phyloP scores from a whole-genome alignment of 2,329 filamentous ascomycete genomes.

The Phaeoacremonium minimum region DNA sequence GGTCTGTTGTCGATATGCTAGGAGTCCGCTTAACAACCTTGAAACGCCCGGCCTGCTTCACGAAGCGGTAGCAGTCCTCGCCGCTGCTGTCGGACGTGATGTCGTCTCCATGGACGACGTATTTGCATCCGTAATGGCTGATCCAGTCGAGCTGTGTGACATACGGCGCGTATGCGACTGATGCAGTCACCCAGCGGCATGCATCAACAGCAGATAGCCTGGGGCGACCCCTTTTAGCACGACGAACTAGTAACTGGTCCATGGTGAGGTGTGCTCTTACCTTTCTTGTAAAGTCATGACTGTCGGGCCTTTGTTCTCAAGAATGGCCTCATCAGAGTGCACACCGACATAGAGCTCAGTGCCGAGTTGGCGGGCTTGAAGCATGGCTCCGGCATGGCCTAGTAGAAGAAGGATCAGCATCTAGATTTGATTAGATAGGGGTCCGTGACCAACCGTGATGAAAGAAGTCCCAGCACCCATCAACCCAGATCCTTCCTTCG shows the following conservation, averaged over 20 bases:
- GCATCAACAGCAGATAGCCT: conserved; percentile 87
- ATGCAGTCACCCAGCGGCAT: conserved; percentile 88
- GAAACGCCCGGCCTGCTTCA: conserved; percentile 90
- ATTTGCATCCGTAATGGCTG: conserved; percentile 89
- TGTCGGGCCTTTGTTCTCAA: conserved; percentile 95
- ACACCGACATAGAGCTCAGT: conserved; percentile 86
- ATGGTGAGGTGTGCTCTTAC: conserved; percentile 31
- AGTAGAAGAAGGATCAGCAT: conserved; percentile 4
- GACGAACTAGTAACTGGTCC: too few relatives aligned
- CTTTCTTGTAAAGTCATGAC: conserved; percentile 94
- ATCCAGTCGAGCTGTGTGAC: conserved; percentile 94
- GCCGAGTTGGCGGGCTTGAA: conserved; percentile 90
- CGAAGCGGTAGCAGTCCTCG: conserved; percentile 95
- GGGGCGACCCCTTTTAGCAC: too few relatives aligned
- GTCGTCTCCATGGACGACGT: conserved; percentile 95
- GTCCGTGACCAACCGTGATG: conserved; percentile 68
- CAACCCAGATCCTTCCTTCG: conserved; percentile 86
- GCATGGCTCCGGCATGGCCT: conserved; percentile 95
- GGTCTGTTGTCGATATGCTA: conserved; percentile 92
- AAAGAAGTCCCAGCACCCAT: conserved; percentile 98
- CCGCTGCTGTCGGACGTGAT: conserved; percentile 92
- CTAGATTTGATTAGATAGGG: too few relatives aligned
- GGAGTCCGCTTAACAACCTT: conserved; percentile 96
- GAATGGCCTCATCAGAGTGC: conserved; percentile 91
- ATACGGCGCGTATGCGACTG: conserved; percentile 83